Evolutionary conservation across 805 yeast genomes (phyloP), one percentile per base, ranked within the genome.

Genomic region (Trichomonascus vanleenenianus): DNA sequence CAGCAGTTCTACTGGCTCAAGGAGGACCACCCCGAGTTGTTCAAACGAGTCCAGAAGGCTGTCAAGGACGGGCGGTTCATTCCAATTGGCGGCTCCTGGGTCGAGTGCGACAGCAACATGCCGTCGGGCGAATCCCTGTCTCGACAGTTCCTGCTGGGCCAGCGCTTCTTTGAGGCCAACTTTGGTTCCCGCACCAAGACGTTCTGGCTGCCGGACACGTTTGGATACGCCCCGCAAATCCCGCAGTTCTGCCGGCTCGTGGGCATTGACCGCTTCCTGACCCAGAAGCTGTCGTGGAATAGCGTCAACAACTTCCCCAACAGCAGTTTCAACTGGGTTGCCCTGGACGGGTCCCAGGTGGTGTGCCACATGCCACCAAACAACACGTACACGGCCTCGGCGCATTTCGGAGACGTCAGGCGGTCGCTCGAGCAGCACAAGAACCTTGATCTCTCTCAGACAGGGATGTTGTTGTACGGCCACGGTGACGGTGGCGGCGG

Each of bases 401-500:
- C 97, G 2, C 80, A 91, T 59, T 87, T 87, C 64, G 96, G 96
- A 27, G 97, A 93, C 65, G 95, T 89, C 27, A 74, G 78, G 47
- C 74, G 96, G 55, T 82, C 95, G 1, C 74, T 81, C 45, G 66
- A 70, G 20, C 91, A 87, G 58, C 95, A 93, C 66, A 85, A 89
- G 67, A 86, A 89, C 57, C 68, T 85, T 53, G 81, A 87, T 47
- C 78, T 80, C 50, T 88, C 81, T 45, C 91, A 85, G 49, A 79
- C 85, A 8, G 91, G 95, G 0, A 69, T 91, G 55, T 67, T 93
- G 59, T 69, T 88, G 37, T 93, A 77, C 56, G 98, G 98, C 34
- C 81, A 84, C 56, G 98, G 98, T 57, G 98, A 91, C 62, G 98
- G 98, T 56, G 98, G 98, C 50, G 98, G 98, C 52, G 98, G 98